Base-by-base conservation (phyloP, 805 yeast genomes). In the Yueomyces sinensis region DNA sequence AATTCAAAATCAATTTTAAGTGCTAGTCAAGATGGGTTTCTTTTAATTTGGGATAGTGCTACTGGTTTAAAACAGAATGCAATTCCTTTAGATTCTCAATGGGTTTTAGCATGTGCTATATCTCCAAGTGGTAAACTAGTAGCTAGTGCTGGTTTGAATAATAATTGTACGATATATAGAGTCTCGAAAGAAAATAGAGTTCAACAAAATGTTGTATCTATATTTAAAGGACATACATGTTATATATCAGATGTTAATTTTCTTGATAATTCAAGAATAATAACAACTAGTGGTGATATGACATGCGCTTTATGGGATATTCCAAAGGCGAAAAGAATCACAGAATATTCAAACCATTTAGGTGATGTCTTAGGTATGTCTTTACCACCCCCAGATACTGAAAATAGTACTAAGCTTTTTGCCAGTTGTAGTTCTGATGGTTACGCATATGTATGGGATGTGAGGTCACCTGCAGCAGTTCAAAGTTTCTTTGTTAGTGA, bases 11-110 rank as follows among this genome's bases (percentile, higher is more conserved):
- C 65, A 31, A 49, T 86, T 2, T 54, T 84, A 7, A 72, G 84
- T 33, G 84, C 83, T 0, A 76, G 89, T 18, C 94, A 82, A 51
- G 96, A 87, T 56, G 95, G 94, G 2, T 80, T 73, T 49, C 63
- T 84, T 63, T 63, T 87, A 27, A 56, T 82, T 16, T 87, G 96
- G 95, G 89, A 86, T 52, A 66, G 83, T 0, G 60, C 68, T 3
- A 70, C 82, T 0, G 87, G 86, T 3, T 61, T 70, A 41, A 87
- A 86, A 49, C 61, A 70, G 36, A 73, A 74, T 36, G 83, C 84
- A 1, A 70, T 86, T 14, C 69, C 75, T 4, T 59, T 86, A 36
- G 83, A 77, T 32, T 80, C 80, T 31, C 79, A 75, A 31, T 84
- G 91, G 82, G 86, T 82, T 1, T 65, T 82, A 34, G 61, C 81